Percentiles rank a stretch among this genome's conserved stretches.
phyloP scores from a whole-genome alignment of 306 rosid genomes.

The Hylodesmum podocarpum region DNA sequence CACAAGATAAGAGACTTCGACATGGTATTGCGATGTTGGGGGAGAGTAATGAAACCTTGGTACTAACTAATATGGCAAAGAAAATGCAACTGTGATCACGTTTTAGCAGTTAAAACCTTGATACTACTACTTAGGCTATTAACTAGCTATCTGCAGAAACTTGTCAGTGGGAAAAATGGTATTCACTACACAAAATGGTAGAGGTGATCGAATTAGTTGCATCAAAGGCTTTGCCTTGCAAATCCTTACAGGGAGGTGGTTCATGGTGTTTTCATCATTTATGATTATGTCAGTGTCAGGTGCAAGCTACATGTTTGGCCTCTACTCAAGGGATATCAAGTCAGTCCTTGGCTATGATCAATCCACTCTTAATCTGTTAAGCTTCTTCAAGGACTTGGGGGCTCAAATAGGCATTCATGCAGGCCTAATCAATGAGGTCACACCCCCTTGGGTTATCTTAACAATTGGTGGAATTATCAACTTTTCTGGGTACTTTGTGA shows the following conservation, averaged over 20 bases:
- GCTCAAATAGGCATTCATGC: constrained; percentile 36
- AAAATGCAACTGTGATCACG: too few species aligned
- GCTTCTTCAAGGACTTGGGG: constrained; percentile 43
- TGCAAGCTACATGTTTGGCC: constrained; percentile 49
- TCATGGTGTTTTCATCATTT: constrained; percentile 45
- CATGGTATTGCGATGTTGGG: too few species aligned
- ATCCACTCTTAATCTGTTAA: constrained; percentile 36
- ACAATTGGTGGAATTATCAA: constrained; percentile 40
- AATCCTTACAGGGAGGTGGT: constrained; percentile 41
- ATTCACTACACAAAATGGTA: neutral
- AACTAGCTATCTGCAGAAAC: too few species aligned
- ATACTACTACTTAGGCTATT: too few species aligned
- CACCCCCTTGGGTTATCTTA: constrained; percentile 41
- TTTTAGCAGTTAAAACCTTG: too few species aligned
- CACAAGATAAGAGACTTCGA: too few species aligned
- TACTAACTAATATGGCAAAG: too few species aligned
- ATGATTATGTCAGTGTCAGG: constrained; percentile 45
- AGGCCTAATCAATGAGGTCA: constrained; percentile 37
- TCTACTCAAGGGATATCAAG: constrained; percentile 41
- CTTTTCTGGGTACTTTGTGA: constrained; percentile 37
- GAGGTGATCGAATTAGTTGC: neutral
- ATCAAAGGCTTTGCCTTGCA: constrained; percentile 14
- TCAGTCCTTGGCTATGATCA: constrained; percentile 42
- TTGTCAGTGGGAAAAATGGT: constrained; percentile 2
- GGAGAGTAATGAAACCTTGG: too few species aligned